These are phyloP conservation scores for Aspergillus japonicus DNA, from an alignment of 2,329 filamentous ascomycete genomes.

Conservation along the genomic window DNA sequence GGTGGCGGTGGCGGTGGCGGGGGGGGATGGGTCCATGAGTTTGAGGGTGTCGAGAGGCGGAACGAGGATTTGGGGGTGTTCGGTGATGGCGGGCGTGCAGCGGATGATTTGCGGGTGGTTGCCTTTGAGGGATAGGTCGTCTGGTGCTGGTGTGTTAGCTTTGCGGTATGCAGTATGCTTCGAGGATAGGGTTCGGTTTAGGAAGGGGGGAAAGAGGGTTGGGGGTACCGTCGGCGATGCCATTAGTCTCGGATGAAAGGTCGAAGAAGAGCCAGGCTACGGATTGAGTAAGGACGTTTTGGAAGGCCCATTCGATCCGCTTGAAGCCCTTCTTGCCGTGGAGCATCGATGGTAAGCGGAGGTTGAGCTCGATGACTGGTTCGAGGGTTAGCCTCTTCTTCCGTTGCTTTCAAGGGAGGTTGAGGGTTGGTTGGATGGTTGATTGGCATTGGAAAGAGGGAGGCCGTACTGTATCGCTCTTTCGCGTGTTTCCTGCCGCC, in stretches of 20 bases:
- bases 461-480: conserved; percentile 66
- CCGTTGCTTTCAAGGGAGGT: background rate
- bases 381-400: conserved; percentile 13
- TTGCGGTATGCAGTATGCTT: background rate
- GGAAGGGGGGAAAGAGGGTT: background rate
- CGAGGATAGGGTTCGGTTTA: background rate
- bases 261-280: conserved; percentile 78
- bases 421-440: too few species aligned
- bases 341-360: conserved; percentile 72
- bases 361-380: conserved; percentile 72
- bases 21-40: conserved; percentile 24
- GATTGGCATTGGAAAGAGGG: background rate
- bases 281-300: conserved; percentile 68
- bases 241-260: conserved; percentile 33
- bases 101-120: conserved; percentile 40
- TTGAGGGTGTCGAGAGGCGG: conserved; percentile 32
- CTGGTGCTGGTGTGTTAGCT: conserved; percentile 16
- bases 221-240: conserved; percentile 44
- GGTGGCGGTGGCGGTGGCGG: background rate
- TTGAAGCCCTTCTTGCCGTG: conserved; percentile 82
- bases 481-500: conserved; percentile 64
- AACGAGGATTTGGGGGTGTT: conserved; percentile 28
- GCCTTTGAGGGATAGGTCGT: conserved; percentile 34
- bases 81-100: conserved; percentile 25
- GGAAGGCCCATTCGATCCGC: conserved; percentile 72